Base-by-base conservation (phyloP, 2,329 filamentous ascomycete genomes). In the Colletotrichum karsti region DNA sequence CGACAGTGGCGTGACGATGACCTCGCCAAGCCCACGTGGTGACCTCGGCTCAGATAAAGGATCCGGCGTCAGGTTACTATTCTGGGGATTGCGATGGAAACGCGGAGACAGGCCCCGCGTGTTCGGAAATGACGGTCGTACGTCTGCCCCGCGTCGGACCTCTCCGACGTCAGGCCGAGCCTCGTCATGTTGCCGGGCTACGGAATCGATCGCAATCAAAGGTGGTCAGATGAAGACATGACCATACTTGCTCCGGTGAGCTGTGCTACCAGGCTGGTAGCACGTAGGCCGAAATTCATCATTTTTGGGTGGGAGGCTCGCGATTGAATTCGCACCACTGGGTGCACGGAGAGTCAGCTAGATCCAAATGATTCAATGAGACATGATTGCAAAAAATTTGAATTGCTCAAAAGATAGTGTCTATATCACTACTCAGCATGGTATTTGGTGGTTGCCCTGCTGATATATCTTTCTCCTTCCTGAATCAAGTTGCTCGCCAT, bases 21-120 rank as follows among this genome's bases (percentile, higher is more conserved):
- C 2, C 26, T 37, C 56, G 15, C 60, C 8, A 72, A 71, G 12
- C 73, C 79, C 71, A 60, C 57, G 44, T 51, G 22, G 33, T 46
- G 26, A 51, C n/a, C 15, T 24, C 33, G 9, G 33, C 33, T 20
- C 44, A 39, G 30, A 30, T 55, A 30, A 51, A 48, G 28, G 41
- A 48, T 35, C 41, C 41, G n/a, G 41, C 28, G 41, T 46, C 41
- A 37, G 15, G 30, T 20, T 18, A 46, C 55, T 35, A 22, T 20
- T 44, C 9, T 12, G 37, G 37, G 53, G 24, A 57, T 22, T 10
- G 5, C 13, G 28, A 59, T 18, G 42, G 26, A 60, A 20, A 30
- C 51, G 12, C 35, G 26, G 51, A 26, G 50, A 53, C n/a, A 41
- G 8, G 15, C 13, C 30, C 22, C 46, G 20, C 44, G 28, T 24